A percentile compares a stretch with the other conserved stretches of the same genome.
phyloP scores from a whole-genome alignment of 768 basidiomycete species.

The Gelatoporia subvermispora region DNA sequence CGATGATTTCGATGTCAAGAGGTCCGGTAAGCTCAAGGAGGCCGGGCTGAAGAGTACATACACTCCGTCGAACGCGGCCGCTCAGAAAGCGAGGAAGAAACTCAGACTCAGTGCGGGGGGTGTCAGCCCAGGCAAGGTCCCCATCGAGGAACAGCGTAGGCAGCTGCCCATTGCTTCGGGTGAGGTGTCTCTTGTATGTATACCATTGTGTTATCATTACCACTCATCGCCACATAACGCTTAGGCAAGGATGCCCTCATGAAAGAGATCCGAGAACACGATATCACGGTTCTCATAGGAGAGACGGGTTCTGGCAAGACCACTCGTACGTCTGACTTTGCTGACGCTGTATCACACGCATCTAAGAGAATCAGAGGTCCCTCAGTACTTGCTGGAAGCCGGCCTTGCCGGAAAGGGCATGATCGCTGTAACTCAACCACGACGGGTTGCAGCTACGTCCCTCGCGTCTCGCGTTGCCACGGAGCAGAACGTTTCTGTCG shows the following conservation, averaged over 20 bases:
- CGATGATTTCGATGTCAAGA: conserved; percentile 20
- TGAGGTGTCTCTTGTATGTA: conserved; percentile 27
- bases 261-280: conserved; percentile 67
- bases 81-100: conserved; percentile 2
- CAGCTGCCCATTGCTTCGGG: conserved; percentile 79
- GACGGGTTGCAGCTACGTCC: conserved; percentile 90
- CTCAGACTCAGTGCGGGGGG: conserved; percentile 1
- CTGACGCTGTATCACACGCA: background rate
- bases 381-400: conserved; percentile 89
- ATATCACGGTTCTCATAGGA: conserved; percentile 85
- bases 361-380: conserved; percentile 63
- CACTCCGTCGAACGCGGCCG: background rate
- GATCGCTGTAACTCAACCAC: conserved; percentile 93
- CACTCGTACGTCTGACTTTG: conserved; percentile 67
- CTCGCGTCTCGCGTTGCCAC: conserved; percentile 88
- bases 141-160: conserved; percentile 57
- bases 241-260: conserved; percentile 73
- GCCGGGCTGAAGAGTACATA: background rate
- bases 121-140: conserved; percentile 6
- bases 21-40: background rate
- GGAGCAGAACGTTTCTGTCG: conserved; percentile 72
- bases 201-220: too few relatives aligned
- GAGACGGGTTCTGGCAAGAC: conserved; percentile 99
- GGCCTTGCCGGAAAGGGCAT: conserved; percentile 65
- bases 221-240: too few relatives aligned